Percentiles rank a stretch among this genome's conserved stretches.
Evolutionary conservation across 73 alveolate genomes (phyloP).

Genomic region (Uronychia binucleata): DNA sequence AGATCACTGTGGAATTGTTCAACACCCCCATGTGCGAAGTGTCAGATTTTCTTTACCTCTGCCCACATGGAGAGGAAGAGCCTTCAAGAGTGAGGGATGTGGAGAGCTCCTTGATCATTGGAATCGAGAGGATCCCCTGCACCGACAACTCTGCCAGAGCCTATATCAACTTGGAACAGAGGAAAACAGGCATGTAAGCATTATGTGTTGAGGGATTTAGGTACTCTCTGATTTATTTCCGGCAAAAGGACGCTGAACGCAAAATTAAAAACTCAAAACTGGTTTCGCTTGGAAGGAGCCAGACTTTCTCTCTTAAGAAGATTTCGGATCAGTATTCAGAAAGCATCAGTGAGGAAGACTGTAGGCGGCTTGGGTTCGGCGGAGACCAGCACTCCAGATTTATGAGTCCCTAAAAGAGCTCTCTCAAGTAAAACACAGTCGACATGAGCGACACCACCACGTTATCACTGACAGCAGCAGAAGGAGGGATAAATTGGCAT

Average conservation of each 20-base stretch:
- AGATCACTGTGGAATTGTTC: neutral
- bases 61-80: neutral
- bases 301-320: neutral
- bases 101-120: neutral
- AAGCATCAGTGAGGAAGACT: neutral
- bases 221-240: neutral
- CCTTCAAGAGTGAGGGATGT: neutral
- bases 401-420: neutral
- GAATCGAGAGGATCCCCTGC: neutral
- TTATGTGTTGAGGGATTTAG: neutral
- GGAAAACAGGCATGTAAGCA: neutral
- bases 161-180: too few relatives aligned
- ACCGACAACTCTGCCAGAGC: neutral
- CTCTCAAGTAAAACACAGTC: neutral
- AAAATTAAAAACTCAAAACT: neutral
- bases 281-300: neutral
- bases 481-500: neutral
- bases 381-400: neutral
- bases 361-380: neutral
- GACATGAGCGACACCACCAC: neutral
- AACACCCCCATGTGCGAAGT: neutral
- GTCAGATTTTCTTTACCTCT: neutral
- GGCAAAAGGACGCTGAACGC: neutral
- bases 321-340: neutral
- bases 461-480: neutral